phyloP scores from a whole-genome alignment of 352 stramenopile genomes.

The Thraustochytrium striatum region DNA sequence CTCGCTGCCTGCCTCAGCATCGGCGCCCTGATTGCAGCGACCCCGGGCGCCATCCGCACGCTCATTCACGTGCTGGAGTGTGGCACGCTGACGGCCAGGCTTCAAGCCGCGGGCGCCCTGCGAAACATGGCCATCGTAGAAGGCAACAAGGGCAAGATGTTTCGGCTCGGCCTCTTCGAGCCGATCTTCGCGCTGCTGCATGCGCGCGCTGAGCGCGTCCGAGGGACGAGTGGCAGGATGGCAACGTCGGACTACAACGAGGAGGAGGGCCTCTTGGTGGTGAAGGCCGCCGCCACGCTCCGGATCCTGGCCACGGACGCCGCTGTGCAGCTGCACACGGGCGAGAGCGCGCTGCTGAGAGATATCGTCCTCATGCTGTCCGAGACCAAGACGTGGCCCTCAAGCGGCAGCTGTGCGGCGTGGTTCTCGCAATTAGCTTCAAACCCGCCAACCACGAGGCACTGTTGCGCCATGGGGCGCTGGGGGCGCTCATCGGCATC shows the following conservation, averaged over 20 bases:
- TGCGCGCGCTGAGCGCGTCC: neutral
- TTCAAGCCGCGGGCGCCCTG: slow-evolving; percentile 35
- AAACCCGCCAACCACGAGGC: neutral
- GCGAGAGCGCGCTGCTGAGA: neutral
- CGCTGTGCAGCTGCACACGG: neutral
- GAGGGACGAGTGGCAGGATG: no score
- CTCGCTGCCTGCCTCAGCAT: slow-evolving; percentile 39
- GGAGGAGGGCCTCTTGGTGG: slow-evolving; percentile 6
- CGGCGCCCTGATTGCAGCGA: slow-evolving; percentile 5
- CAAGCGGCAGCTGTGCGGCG: slow-evolving; percentile 1
- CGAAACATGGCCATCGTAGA: slow-evolving; percentile 41
- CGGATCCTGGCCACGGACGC: slow-evolving; percentile 13
- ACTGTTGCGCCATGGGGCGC: neutral
- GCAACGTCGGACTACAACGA: neutral
- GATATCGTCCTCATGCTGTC: neutral
- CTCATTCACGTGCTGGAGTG: neutral
- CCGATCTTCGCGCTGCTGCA: neutral
- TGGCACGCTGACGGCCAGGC: slow-evolving; percentile 19
- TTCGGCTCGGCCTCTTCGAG: neutral
- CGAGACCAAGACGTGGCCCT: neutral
- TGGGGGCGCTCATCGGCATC: neutral
- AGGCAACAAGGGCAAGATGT: slow-evolving; percentile 17
- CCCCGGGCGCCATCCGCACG: neutral
- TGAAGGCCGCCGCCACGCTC: slow-evolving; percentile 32
- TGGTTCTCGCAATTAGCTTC: slow-evolving; percentile 32